Percentiles rank a stretch among this genome's conserved stretches.
Evolutionary conservation across 371 early-diverging fungal species (phyloP).

Genomic region (Mortierella sp.): DNA sequence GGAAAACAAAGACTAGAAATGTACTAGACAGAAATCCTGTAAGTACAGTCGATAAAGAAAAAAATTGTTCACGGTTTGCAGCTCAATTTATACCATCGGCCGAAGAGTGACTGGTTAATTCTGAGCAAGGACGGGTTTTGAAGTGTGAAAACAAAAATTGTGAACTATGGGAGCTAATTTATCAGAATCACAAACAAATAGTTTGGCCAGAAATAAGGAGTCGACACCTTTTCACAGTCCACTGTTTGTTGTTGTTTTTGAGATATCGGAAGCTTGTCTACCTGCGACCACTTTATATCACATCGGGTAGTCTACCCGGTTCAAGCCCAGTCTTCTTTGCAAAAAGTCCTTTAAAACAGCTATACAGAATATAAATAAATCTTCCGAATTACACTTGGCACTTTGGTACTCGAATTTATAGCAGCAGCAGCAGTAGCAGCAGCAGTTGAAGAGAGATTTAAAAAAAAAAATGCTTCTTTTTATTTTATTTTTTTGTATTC

Average conservation of each 20-base stretch:
- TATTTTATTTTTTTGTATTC: not conserved
- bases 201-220: not conserved
- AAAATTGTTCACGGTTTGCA: conserved; percentile 6
- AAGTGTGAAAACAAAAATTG: not conserved
- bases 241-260: no score
- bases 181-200: not conserved
- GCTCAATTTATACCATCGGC: conserved; percentile 16
- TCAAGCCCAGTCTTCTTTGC: not conserved
- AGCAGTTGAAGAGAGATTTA: no score
- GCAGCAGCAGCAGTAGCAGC: no score
- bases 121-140: not conserved
- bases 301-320: not conserved
- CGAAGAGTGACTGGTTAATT: not conserved
- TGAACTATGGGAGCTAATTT: not conserved
- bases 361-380: no score
- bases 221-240: not conserved
- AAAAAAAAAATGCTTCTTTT: not conserved
- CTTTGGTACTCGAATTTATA: no score
- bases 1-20: conserved; percentile 59
- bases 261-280: no score
- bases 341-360: no score
- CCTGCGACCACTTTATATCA: no score
- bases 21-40: conserved; percentile 60
- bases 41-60: conserved; percentile 59
- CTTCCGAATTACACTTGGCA: no score